phyloP scores from a whole-genome alignment of 1,284 basidiomycete species.

The Boletus nobilissimus region DNA sequence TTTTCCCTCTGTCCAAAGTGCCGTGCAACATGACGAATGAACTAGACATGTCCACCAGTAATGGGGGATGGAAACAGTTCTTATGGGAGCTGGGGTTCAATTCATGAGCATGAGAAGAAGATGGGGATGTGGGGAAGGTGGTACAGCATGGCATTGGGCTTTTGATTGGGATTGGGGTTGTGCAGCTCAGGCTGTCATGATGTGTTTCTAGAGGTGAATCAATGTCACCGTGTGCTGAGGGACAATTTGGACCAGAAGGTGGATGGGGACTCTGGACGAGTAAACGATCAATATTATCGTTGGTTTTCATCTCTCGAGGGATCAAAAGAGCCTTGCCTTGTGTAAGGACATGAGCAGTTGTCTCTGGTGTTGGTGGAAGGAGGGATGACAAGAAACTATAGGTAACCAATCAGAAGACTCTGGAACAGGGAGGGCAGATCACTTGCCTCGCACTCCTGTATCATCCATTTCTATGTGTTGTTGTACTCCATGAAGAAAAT shows the following conservation, averaged over 20 bases:
- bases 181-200: constrained; percentile 16
- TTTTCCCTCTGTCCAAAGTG: constrained; percentile 41
- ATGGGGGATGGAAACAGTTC: not conserved
- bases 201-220: not conserved
- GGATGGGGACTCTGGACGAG: not conserved
- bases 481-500: constrained; percentile 76
- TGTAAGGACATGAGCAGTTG: constrained; percentile 72
- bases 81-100: constrained; percentile 31
- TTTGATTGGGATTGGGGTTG: constrained; percentile 34
- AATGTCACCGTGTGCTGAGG: not conserved
- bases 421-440: not conserved
- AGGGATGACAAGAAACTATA: constrained; percentile 78
- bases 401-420: not conserved
- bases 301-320: constrained; percentile 27
- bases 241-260: constrained; percentile 19
- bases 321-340: constrained; percentile 65
- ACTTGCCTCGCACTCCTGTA: constrained; percentile 57
- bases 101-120: constrained; percentile 34
- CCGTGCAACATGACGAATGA: constrained; percentile 39
- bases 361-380: constrained; percentile 76
- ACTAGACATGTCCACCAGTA: constrained; percentile 4
- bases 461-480: constrained; percentile 77
- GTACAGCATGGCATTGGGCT: constrained; percentile 24
- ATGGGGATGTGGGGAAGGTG: constrained; percentile 39
- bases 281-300: not conserved